phyloP scores from a whole-genome alignment of 805 yeast genomes.

The Vanderwaltozyma tropicalis region DNA sequence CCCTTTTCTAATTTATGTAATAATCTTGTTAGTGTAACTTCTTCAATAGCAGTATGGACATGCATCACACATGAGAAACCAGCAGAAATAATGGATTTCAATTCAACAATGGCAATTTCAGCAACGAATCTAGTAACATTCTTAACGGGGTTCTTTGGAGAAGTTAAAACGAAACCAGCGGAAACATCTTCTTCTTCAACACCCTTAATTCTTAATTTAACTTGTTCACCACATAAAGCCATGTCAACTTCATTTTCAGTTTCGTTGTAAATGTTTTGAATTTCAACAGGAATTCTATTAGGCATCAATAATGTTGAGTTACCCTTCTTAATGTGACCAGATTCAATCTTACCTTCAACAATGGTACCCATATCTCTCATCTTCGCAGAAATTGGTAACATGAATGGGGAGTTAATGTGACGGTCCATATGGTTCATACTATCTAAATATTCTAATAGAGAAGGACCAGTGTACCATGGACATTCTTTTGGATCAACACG shows the following conservation, averaged over 20 bases:
- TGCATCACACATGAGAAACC: constrained; percentile 99
- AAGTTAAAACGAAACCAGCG: constrained; percentile 84
- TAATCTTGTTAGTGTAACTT: constrained; percentile 70
- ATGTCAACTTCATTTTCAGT: constrained; percentile 87
- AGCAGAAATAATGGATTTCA: constrained; percentile 85
- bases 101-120: constrained; percentile 92
- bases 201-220: constrained; percentile 84
- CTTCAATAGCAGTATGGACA: constrained; percentile 96
- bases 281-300: constrained; percentile 73
- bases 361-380: constrained; percentile 96
- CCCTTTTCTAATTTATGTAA: constrained; percentile 93
- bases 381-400: constrained; percentile 91
- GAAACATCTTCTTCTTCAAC: constrained; percentile 94
- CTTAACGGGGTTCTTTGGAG: constrained; percentile 78
- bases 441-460: constrained; percentile 84
- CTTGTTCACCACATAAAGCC: constrained; percentile 96
- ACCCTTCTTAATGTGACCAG: constrained; percentile 84
- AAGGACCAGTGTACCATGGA: constrained; percentile 93
- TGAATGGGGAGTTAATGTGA: constrained; percentile 87
- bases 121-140: constrained; percentile 89
- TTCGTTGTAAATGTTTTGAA: constrained; percentile 81
- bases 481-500: constrained; percentile 59
- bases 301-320: constrained; percentile 81
- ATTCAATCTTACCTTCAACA: constrained; percentile 96
- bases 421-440: constrained; percentile 71